Evolutionary conservation across 2,329 filamentous ascomycete genomes (phyloP), one percentile per base, ranked within the genome.

Genomic region (Beauveria asiatica): DNA sequence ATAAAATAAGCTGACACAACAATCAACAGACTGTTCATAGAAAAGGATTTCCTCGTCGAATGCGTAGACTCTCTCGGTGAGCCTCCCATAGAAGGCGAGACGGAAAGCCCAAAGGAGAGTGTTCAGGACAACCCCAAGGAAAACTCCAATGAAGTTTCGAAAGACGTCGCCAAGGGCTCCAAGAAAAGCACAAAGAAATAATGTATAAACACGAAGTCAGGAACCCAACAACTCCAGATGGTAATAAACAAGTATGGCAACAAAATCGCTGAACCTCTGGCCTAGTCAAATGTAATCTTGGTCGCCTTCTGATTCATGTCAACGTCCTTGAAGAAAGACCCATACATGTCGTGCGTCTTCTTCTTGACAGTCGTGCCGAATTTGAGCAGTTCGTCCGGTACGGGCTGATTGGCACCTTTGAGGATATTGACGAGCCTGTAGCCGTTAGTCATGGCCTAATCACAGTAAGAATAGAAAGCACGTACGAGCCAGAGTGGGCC

Each of bases 321-420:
- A 9, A 90, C 86, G 67, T 97, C 91, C 76, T 94, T 96, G 81
- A 89, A 96, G 73, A 97, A 97, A 37, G 92, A 91, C 61, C 94
- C 94, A 71, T 97, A 99, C 52, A 90, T 89, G 69, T 92, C 89
- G 76, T 99, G 94, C 53, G 86, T 84, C 91, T 97, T 97, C 85
- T 96, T 97, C 85, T 97, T 99, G 57, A 99, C 94, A 1, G 93
- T 97, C 23, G 92, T 96, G 68, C 94, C 94, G 67, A 97, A 99
- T 76, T 96, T 97, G 73, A 97, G 80, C 42, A 99, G 78, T 27
- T 90, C 89, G 48, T 96, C 91, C 2, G 94, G 94, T 0, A 99
- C 90, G 13, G 86, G 82, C 75, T 99, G 94, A 65, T 91, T 90
- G 25, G 94, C 92, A n/a, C 86, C 90, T 75, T 89, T 95, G 64